A percentile compares a stretch with the other conserved stretches of the same genome.
phyloP scores from a whole-genome alignment of 164 flowering plant genomes.

The Taxillus chinensis region DNA sequence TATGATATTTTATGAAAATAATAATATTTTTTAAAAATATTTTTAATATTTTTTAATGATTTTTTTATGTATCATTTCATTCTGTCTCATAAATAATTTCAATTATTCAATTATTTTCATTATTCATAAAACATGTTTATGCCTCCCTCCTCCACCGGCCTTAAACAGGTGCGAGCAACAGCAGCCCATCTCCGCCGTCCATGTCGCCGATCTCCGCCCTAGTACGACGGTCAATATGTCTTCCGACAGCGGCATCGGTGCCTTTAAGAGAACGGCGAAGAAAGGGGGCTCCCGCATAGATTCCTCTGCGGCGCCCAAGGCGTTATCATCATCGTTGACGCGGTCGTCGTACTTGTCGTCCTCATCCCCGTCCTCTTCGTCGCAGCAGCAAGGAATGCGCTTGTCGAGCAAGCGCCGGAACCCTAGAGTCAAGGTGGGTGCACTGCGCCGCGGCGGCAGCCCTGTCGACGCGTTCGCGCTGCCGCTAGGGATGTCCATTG shows the following conservation, averaged over 20 bases:
- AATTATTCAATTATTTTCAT: no score
- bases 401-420: conserved; percentile 26
- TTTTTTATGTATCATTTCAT: no score
- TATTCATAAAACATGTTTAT: no score
- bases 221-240: not conserved
- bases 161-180: no score
- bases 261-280: conserved; percentile 9
- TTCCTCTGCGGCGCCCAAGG: not conserved
- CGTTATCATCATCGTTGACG: conserved; percentile 11
- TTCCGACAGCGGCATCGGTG: not conserved
- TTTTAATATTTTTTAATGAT: no score
- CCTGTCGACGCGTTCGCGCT: conserved; percentile 34
- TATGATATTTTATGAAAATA: no score
- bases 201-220: not conserved
- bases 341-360: conserved; percentile 10
- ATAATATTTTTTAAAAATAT: no score
- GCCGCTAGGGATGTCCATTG: conserved; percentile 55
- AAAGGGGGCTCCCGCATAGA: not conserved
- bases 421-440: conserved; percentile 21
- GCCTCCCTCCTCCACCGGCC: no score
- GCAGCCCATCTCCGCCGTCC: no score
- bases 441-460: conserved; percentile 8
- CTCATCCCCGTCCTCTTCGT: not conserved
- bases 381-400: conserved; percentile 20
- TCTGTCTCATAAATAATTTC: no score